Percentiles rank a stretch among this genome's conserved stretches.
Conservation (phyloP, 2,329 filamentous ascomycete species). For the Scedosporium boydii region DNA sequence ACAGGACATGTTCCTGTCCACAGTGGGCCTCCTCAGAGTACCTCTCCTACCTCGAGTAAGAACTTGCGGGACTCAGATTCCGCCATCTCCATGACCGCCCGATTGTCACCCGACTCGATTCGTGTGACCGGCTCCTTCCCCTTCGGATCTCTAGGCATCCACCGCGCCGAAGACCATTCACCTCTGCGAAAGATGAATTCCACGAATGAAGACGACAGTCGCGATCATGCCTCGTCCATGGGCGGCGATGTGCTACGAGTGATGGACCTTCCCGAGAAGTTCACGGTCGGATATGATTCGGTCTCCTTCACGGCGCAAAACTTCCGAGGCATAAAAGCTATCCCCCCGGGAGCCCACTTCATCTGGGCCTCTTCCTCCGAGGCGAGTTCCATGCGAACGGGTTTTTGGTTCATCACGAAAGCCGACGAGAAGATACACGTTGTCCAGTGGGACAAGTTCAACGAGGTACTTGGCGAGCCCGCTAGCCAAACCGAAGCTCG, state of each 20-base stretch:
- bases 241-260: constrained; percentile 44
- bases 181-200: neutral
- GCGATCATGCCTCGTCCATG: neutral
- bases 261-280: constrained; percentile 38
- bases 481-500: constrained; percentile 30
- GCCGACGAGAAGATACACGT: constrained; percentile 28
- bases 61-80: constrained; percentile 1
- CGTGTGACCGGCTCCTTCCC: constrained; percentile 29
- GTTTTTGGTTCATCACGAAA: constrained; percentile 45
- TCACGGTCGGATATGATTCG: constrained; percentile 45
- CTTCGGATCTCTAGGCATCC: constrained; percentile 31
- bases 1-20: neutral
- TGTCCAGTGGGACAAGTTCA: constrained; percentile 46
- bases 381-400: constrained; percentile 39
- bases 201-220: constrained; percentile 6
- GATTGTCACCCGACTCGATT: constrained; percentile 25
- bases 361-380: constrained; percentile 46
- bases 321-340: constrained; percentile 44
- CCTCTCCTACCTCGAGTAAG: neutral
- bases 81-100: neutral
- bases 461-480: constrained; percentile 44
- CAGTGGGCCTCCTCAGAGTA: neutral
- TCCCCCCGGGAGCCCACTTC: constrained; percentile 48
- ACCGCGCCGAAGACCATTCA: constrained; percentile 10
- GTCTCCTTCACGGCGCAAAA: constrained; percentile 35